Evolutionary conservation across 768 basidiomycete species (phyloP), one percentile per base, ranked within the genome.

Genomic region (Paxillus involutus): DNA sequence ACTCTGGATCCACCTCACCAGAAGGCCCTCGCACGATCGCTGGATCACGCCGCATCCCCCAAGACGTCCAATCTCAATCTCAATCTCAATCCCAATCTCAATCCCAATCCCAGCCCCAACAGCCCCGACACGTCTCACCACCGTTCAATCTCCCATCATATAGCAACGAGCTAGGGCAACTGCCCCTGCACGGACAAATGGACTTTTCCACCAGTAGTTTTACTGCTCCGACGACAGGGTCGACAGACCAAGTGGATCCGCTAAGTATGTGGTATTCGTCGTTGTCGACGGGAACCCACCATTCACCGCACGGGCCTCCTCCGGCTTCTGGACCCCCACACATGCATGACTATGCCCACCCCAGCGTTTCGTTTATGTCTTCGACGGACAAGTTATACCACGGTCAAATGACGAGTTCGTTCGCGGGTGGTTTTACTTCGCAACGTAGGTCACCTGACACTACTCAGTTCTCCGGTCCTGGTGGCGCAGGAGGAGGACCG

Each of bases 81-180:
- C 57, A 53, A 32, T 24, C 47, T 7, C 21, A 21, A 21, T 21
- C 46, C n/a, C n/a, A n/a, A n/a, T n/a, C n/a, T n/a, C n/a, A n/a
- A n/a, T n/a, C n/a, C n/a, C n/a, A n/a, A n/a, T n/a, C n/a, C n/a
- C n/a, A n/a, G n/a, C n/a, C n/a, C 0, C 49, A 42, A 1, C 21
- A 60, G 53, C 56, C 53, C 35, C 60, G 47, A 36, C 59, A 48
- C 32, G 61, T 24, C 57, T 39, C 51, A 3, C 50, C 51, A 19
- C n/a, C 59, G 3, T 73, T 70, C 52, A 63, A 73, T 14, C 70
- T 85, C 4, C 84, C 85, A 0, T 75, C 83, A 61, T 80, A 83
- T 59, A 78, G 75, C 60, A 78, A 77, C 44, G 84, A 85, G 51
- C 69, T 86, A 6, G 84, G 83, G 3, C 71, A 80, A 39, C 66